Conservation (phyloP, 805 yeast genomes). For the Candida alai region DNA sequence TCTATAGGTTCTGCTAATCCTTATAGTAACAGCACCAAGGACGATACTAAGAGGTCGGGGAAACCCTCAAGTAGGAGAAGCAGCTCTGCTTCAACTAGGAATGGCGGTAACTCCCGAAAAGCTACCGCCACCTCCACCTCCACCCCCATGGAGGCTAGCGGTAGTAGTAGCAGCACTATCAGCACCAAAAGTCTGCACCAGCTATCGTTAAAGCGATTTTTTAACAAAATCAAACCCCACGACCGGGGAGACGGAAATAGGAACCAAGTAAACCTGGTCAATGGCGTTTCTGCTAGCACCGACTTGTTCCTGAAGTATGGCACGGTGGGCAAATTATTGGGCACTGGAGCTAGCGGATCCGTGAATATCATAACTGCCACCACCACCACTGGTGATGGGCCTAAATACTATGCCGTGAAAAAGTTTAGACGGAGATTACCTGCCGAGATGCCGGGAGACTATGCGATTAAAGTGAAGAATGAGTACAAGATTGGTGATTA, state of each 20-base stretch:
- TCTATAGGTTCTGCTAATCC: no score
- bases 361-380: constrained; percentile 71
- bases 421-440: constrained; percentile 68
- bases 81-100: no score
- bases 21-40: neutral
- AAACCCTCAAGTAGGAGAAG: no score
- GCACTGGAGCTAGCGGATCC: constrained; percentile 94
- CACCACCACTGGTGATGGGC: constrained; percentile 46
- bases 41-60: neutral
- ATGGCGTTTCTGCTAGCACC: constrained; percentile 14
- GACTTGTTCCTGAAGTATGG: constrained; percentile 58
- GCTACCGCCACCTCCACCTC: neutral
- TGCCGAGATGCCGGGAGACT: constrained; percentile 63
- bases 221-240: constrained; percentile 42
- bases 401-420: constrained; percentile 74
- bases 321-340: constrained; percentile 62
- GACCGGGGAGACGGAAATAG: constrained; percentile 6
- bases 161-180: neutral
- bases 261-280: constrained; percentile 1
- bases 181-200: constrained; percentile 3
- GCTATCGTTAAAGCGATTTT: constrained; percentile 42
- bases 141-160: constrained; percentile 1
- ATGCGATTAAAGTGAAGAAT: constrained; percentile 71
- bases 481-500: constrained; percentile 82
- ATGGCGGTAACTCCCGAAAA: no score